Evolutionary conservation across 106 monocot species (phyloP), one percentile per base, ranked within the genome.

Genomic region (Dioscorea dumetorum): DNA sequence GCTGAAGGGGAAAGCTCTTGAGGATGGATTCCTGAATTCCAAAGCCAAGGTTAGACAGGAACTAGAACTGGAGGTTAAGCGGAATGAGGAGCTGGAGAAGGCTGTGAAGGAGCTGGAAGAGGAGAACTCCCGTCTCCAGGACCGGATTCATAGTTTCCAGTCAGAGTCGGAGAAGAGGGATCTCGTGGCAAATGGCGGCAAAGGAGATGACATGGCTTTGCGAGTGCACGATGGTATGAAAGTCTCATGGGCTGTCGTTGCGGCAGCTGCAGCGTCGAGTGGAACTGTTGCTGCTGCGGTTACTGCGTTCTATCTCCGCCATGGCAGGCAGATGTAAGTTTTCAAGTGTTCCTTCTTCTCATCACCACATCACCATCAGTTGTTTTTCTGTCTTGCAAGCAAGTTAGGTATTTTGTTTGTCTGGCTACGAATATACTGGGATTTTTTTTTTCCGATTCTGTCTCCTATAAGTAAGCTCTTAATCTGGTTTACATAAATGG

Each of bases 61-160:
- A 0, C 18, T 19, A 18, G 10, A 13, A 4, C 60, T 56, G 41
- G 63, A 76, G 61, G 41, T 41, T 41, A 28, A 69, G 67, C 52
- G 64, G 66, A 66, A 23, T 3, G 21, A 48, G 56, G 77, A 71
- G 50, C 21, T 70, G 62, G 54, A 41, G 62, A 67, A 67, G 23
- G 59, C 59, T 12, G 60, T 67, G 48, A 74, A 74, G 65, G 64
- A 74, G 50, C 49, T 74, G 74, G 24, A 67, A 24, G 74, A 67
- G 24, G 59, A 15, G 67, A 67, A 67, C 32, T 60, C 67, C 14
- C 58, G 41, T 41, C 41, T 41, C 41, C 41, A 41, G 41, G 41
- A 10, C 41, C 41, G 41, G 41, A 41, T 41, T 41, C 41, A 41
- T 41, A 5, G 10, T 0, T 10, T 41, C 41, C 41, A 41, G 41